Percentiles rank a stretch among this genome's conserved stretches.
Evolutionary conservation across 164 flowering plant species (phyloP).

Genomic region (Chloranthus sessilifolius): DNA sequence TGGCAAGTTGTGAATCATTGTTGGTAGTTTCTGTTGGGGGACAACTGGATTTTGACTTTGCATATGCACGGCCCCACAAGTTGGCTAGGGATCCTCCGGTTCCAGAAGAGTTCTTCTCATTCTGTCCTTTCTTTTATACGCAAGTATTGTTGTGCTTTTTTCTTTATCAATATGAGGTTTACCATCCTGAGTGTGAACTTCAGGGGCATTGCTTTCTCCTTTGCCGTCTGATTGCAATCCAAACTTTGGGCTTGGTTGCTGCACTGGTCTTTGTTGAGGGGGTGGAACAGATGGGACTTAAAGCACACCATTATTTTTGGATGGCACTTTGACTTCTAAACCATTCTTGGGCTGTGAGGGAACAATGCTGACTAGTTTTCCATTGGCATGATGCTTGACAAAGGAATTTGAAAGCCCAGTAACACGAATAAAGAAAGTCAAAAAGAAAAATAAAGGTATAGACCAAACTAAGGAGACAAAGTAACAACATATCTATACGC

Average conservation of each 20-base stretch:
- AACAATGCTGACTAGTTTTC: slow-evolving; percentile 18
- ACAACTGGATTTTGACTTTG: slow-evolving; percentile 39
- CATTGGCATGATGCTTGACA: slow-evolving; percentile 52
- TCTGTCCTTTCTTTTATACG: slow-evolving; percentile 44
- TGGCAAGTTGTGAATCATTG: slow-evolving; percentile 11
- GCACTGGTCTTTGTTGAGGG: slow-evolving; percentile 28
- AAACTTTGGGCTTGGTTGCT: slow-evolving; percentile 33
- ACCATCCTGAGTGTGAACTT: slow-evolving; percentile 21
- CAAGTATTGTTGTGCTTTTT: slow-evolving; percentile 28
- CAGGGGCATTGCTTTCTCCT: slow-evolving; percentile 24
- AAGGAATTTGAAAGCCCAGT: slow-evolving; percentile 68
- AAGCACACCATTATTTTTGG: slow-evolving; percentile 22
- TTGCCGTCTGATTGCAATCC: slow-evolving; percentile 29
- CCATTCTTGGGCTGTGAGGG: slow-evolving; percentile 26
- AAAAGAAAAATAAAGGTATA: neutral
- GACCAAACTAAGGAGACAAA: neutral
- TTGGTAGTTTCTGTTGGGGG: slow-evolving; percentile 26
- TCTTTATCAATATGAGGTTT: slow-evolving; percentile 38
- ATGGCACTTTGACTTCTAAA: slow-evolving; percentile 22
- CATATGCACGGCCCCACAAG: slow-evolving; percentile 83
- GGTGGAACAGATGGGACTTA: slow-evolving; percentile 22
- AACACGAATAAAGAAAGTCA: slow-evolving; percentile 55
- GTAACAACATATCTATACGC: too few relatives aligned
- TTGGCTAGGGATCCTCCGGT: slow-evolving; percentile 62
- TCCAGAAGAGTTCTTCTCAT: slow-evolving; percentile 42